Evolutionary conservation across 176 grass and related monocot genomes (phyloP).

Genomic region (Oropetium thomaeum): DNA sequence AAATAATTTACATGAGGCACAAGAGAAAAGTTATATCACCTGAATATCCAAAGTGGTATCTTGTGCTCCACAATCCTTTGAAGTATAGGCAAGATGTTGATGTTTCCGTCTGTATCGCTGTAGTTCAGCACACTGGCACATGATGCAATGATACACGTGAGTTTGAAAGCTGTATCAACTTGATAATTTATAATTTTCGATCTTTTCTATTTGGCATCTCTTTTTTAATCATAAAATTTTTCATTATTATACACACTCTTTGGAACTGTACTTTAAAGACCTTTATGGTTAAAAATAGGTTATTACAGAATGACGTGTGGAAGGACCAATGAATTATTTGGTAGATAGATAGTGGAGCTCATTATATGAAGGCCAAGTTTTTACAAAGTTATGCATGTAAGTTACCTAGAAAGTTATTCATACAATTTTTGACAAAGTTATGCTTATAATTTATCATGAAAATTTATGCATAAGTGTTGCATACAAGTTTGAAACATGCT

Average conservation of each 20-base stretch:
- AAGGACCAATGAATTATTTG: not conserved
- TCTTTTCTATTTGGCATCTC: not conserved
- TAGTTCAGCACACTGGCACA: conserved; percentile 79
- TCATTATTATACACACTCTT: not conserved
- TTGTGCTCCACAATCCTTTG: conserved; percentile 74
- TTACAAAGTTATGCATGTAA: too few relatives aligned
- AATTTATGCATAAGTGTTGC: too few relatives aligned
- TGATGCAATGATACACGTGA: conserved; percentile 15
- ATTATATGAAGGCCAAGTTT: too few relatives aligned
- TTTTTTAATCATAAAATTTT: not conserved
- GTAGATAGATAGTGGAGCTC: not conserved
- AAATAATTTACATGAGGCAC: not conserved
- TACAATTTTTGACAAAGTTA: too few relatives aligned
- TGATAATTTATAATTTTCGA: not conserved
- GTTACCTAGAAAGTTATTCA: too few relatives aligned
- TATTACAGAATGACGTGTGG: not conserved
- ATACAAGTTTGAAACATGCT: too few relatives aligned
- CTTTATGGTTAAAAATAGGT: not conserved
- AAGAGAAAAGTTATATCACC: conserved; percentile 37
- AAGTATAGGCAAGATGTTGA: conserved; percentile 83
- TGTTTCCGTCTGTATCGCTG: conserved; percentile 69
- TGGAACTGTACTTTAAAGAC: not conserved
- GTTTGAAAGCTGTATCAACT: not conserved
- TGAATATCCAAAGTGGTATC: conserved; percentile 94
- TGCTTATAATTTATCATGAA: too few relatives aligned